Evolutionary conservation across 139 green algal species (phyloP).

Genomic region (Chlamydomonas sp.): DNA sequence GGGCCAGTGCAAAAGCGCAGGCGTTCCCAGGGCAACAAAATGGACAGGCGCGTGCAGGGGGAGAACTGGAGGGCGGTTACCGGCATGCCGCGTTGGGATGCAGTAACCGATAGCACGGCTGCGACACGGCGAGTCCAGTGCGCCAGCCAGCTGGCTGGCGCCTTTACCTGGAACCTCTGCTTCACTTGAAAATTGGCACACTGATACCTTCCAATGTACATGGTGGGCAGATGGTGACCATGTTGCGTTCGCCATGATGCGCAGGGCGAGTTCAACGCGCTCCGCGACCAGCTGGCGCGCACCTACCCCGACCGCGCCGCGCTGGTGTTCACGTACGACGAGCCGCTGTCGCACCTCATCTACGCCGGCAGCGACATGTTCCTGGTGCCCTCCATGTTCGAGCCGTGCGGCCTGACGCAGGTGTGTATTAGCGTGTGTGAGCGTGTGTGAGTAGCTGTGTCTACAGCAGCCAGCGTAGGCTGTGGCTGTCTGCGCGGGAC

Average conservation of each 20-base stretch:
- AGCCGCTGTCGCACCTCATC: conserved; percentile 95
- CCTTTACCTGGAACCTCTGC: neutral
- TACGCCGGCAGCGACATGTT: conserved; percentile 94
- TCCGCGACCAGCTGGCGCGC: conserved; percentile 70
- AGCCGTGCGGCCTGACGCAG: conserved; percentile 91
- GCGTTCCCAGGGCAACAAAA: neutral
- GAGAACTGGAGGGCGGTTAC: neutral
- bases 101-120: too few relatives aligned
- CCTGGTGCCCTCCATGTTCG: conserved; percentile 97
- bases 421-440: conserved; percentile 49
- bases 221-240: too few relatives aligned
- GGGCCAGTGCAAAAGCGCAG: neutral
- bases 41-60: too few relatives aligned
- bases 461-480: too few relatives aligned
- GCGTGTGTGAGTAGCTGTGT: neutral
- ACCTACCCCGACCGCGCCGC: conserved; percentile 82
- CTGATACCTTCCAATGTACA: too few relatives aligned
- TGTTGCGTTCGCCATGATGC: neutral
- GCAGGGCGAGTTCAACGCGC: conserved; percentile 88
- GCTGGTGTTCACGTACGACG: conserved; percentile 93
- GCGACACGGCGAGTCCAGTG: too few relatives aligned
- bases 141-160: neutral
- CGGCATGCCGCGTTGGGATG: too few relatives aligned
- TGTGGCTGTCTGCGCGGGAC: too few relatives aligned
- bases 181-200: too few relatives aligned